Base-by-base conservation (phyloP, 2,329 filamentous ascomycete species). In the Talaromyces amestolkiae region DNA sequence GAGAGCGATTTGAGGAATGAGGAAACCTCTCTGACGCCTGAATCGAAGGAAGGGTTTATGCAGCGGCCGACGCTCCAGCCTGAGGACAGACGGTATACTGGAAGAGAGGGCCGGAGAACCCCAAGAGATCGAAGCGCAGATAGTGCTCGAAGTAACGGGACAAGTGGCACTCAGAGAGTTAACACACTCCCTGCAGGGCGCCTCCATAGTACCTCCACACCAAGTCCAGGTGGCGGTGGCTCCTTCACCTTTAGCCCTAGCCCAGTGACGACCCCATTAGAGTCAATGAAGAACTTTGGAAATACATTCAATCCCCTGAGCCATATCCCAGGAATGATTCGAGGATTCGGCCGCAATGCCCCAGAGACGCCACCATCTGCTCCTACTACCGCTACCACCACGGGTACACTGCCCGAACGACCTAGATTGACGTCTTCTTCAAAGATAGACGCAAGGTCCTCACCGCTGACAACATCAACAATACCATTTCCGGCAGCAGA, bases 251-350 rank as follows among this genome's bases (percentile, higher is more conserved):
- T 69, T 53, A 70, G 79, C 10, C 70, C 73, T 31, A 67, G 70
- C 2, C 66, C 73, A 8, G 70, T 68, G 9, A 70, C 72, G 67
- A 88, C 89, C 3, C 88, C 90, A 13, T 86, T 96, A 1, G 92
- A 96, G 68, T 92, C 91, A 13, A 89, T 96, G 81, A 88, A 91
- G 63, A 94, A 86, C 74, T 84, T 96, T 67, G 89, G 92, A 43
- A 95, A 86, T 75, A 89, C 89, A 0, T 81, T 96, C 39, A 96
- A 96, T 72, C 92, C 92, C 3, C 89, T 96, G 75, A 91, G 88
- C 53, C 87, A 92, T 61, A 86, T 96, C 61, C 87, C 90, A 9
- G 84, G 88, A 39, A 92, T 95, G 74, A 89, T 96, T 70, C 87
- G 90, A 64, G 89, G 88, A 0, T 94, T 96, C 71, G 91, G 91